A percentile compares a stretch with the other conserved stretches of the same genome.
These are phyloP conservation scores for Hyphochytrium catenoides DNA, from an alignment of 352 stramenopile species.

Conservation along the genomic window DNA sequence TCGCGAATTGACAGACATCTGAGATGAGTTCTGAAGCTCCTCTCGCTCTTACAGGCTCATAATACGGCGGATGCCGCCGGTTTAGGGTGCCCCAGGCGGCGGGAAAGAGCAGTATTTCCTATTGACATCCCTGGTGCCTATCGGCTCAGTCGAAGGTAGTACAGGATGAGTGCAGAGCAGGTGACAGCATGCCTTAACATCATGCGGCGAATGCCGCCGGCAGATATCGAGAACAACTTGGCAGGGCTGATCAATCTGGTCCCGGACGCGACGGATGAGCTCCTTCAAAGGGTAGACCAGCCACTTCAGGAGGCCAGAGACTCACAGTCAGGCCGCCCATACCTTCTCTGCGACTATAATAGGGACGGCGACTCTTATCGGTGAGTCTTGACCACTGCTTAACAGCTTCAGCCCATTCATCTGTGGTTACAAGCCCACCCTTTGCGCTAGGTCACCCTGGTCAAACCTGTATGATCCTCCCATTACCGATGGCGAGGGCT, in stretches of 20 bases:
- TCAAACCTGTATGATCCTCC: constrained; percentile 67
- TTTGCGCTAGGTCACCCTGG: constrained; percentile 46
- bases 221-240: constrained; percentile 50
- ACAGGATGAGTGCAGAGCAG: constrained; percentile 8
- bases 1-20: too few species aligned
- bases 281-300: constrained; percentile 77
- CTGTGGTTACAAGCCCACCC: not conserved
- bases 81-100: too few species aligned
- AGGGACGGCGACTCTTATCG: constrained; percentile 71
- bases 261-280: constrained; percentile 56
- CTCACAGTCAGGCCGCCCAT: constrained; percentile 57
- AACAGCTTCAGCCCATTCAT: not conserved
- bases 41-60: too few species aligned
- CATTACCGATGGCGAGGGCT: constrained; percentile 49
- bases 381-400: constrained; percentile 3
- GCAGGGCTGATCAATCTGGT: constrained; percentile 52
- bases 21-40: too few species aligned
- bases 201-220: constrained; percentile 62
- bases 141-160: too few species aligned
- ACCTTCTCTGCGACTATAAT: constrained; percentile 86
- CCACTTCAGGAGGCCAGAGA: constrained; percentile 63
- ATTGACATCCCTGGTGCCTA: too few species aligned
- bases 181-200: constrained; percentile 61
- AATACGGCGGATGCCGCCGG: too few species aligned
- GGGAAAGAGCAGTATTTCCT: too few species aligned